Conservation (phyloP, 169 alveolate species). For the Besnoitia besnoiti region DNA sequence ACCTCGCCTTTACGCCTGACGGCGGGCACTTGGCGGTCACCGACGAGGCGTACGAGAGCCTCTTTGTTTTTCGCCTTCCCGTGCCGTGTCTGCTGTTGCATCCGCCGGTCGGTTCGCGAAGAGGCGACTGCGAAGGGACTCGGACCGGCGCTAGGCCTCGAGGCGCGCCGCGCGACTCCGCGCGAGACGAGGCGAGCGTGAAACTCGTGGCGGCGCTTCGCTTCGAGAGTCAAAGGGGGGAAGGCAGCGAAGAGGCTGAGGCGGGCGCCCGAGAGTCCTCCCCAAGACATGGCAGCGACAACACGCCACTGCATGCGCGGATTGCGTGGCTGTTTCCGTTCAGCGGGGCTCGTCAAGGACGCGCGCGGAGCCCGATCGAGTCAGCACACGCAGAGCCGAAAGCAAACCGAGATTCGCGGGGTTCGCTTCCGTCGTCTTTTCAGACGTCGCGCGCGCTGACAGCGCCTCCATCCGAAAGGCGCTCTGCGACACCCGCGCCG, state of each 20-base stretch:
- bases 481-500: no score
- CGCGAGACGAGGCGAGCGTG: background rate
- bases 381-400: background rate
- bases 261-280: background rate
- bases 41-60: background rate
- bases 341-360: background rate
- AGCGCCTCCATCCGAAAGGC: no score
- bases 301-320: background rate
- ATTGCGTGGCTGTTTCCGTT: background rate
- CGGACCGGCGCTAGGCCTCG: background rate
- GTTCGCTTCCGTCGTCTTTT: no score
- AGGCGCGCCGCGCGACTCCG: background rate
- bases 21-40: background rate
- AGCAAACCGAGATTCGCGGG: background rate
- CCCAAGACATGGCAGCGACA: no score
- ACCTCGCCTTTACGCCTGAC: background rate
- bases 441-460: no score
- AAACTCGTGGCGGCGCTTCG: background rate
- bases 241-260: background rate
- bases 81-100: constrained; percentile 5
- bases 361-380: background rate
- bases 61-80: constrained; percentile 11
- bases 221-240: background rate
- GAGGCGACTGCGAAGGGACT: background rate
- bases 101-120: background rate